Evolutionary conservation across 2,329 filamentous ascomycete genomes (phyloP).

Genomic region (Biscogniauxia sp.): DNA sequence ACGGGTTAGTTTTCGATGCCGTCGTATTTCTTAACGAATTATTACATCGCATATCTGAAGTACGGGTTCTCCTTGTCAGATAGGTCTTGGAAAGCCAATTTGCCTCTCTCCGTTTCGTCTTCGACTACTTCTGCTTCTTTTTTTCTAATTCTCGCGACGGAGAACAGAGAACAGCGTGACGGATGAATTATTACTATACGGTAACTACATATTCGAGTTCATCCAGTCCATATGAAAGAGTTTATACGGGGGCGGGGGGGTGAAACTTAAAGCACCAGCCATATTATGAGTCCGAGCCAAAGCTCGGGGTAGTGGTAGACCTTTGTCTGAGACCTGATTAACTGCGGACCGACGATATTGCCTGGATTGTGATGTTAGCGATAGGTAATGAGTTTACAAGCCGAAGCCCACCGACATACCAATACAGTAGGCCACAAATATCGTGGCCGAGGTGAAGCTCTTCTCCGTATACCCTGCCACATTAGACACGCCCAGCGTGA

Average conservation of each 20-base stretch:
- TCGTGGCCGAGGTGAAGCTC: conserved; percentile 69
- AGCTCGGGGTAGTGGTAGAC: conserved; percentile 66
- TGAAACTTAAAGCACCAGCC: conserved; percentile 33
- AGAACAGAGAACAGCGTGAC: conserved; percentile 57
- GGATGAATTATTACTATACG: conserved; percentile 64
- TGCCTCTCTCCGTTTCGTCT: conserved; percentile 61
- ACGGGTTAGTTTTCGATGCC: no score
- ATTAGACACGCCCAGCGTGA: conserved; percentile 58
- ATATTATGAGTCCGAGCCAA: conserved; percentile 67
- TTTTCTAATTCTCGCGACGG: conserved; percentile 54
- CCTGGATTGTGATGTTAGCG: conserved; percentile 34
- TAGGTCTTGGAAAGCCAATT: conserved; percentile 64
- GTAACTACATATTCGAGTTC: conserved; percentile 46
- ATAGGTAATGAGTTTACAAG: no score
- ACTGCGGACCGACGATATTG: conserved; percentile 73
- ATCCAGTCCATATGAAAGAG: conserved; percentile 8
- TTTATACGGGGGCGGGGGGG: not conserved
- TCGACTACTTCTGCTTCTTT: conserved; percentile 44
- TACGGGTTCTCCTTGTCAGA: conserved; percentile 68
- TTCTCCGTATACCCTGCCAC: conserved; percentile 77
- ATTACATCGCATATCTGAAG: conserved; percentile 58
- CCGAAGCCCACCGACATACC: conserved; percentile 25
- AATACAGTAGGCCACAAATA: conserved; percentile 74
- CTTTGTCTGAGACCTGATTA: conserved; percentile 66
- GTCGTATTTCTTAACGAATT: not conserved